These are phyloP conservation scores for Cyamopsis tetragonoloba DNA, from an alignment of 306 rosid species.

Conservation along the genomic window DNA sequence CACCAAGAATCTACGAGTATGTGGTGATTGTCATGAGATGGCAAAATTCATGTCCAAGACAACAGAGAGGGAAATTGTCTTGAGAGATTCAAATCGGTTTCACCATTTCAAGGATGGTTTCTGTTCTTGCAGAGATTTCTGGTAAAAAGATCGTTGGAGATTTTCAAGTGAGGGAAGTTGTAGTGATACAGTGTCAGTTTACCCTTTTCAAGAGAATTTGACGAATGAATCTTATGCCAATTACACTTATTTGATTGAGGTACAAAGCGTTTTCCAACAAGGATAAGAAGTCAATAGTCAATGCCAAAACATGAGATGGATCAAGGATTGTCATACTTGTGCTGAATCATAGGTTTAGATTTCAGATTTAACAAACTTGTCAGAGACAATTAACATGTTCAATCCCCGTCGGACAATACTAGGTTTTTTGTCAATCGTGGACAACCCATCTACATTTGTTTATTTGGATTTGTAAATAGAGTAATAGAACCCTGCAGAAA, in stretches of 20 bases:
- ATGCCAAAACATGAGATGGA: background rate
- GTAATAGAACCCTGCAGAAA: too few species aligned
- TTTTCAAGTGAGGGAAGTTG: background rate
- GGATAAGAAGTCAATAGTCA: background rate
- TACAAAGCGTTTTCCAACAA: background rate
- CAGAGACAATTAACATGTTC: slow-evolving; percentile 9
- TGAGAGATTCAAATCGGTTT: slow-evolving; percentile 72
- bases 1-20: slow-evolving; percentile 63
- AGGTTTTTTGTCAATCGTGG: too few species aligned
- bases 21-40: slow-evolving; percentile 81
- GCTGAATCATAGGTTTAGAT: background rate
- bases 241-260: background rate
- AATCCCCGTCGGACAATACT: too few species aligned
- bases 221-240: too few species aligned
- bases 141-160: slow-evolving; percentile 38
- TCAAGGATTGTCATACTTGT: background rate
- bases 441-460: too few species aligned
- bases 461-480: too few species aligned
- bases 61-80: slow-evolving; percentile 48
- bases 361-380: background rate
- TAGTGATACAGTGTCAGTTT: background rate
- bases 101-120: slow-evolving; percentile 64
- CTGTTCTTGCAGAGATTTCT: slow-evolving; percentile 71
- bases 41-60: slow-evolving; percentile 62
- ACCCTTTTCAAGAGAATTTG: background rate